Evolutionary conservation across 139 green algal species (phyloP).

Genomic region (Pycnococcus provasolii): DNA sequence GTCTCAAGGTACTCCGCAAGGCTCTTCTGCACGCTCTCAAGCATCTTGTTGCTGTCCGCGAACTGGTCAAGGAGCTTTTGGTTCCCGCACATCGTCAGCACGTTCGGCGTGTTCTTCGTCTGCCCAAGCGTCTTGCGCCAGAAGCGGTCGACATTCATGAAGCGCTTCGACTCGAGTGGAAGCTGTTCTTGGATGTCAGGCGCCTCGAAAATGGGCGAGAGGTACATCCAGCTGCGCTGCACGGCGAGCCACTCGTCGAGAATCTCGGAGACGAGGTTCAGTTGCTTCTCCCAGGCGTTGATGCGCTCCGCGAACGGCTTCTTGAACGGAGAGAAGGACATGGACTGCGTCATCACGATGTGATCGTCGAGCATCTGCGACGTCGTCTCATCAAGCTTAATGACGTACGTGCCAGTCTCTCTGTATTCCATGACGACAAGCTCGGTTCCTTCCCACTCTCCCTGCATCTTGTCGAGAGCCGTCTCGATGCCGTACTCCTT

Average conservation of each 20-base stretch:
- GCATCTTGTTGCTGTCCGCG: conserved; percentile 32
- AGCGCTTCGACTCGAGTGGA: conserved; percentile 66
- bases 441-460: conserved; percentile 56
- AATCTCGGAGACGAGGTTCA: conserved; percentile 58
- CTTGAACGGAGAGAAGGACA: conserved; percentile 60
- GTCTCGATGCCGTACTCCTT: conserved; percentile 71
- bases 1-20: conserved; percentile 46
- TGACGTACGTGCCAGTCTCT: conserved; percentile 60
- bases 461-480: conserved; percentile 64
- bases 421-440: conserved; percentile 59
- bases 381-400: conserved; percentile 61
- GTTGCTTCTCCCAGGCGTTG: conserved; percentile 53
- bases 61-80: conserved; percentile 33
- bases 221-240: conserved; percentile 71
- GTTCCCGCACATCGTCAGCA: conserved; percentile 28
- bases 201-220: conserved; percentile 71
- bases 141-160: conserved; percentile 57
- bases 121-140: conserved; percentile 58
- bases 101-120: conserved; percentile 21
- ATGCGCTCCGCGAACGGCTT: conserved; percentile 71
- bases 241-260: conserved; percentile 63
- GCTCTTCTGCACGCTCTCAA: conserved; percentile 41
- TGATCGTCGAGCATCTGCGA: conserved; percentile 72
- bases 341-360: conserved; percentile 63
- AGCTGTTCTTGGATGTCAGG: conserved; percentile 74